These are phyloP conservation scores for Aspergillus tamarii DNA, from an alignment of 2,329 filamentous ascomycete species.

Conservation along the genomic window DNA sequence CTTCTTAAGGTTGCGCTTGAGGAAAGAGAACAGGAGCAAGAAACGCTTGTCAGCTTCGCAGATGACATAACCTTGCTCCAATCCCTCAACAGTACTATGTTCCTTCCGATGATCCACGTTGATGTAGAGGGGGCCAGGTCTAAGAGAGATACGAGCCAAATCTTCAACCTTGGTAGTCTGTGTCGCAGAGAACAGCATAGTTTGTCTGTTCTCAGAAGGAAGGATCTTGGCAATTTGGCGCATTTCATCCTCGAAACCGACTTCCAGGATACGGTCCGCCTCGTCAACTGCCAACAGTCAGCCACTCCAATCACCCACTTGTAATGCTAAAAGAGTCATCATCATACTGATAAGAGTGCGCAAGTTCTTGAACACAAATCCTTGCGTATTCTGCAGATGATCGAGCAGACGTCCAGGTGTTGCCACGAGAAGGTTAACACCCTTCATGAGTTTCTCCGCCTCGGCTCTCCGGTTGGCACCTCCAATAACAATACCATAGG, in stretches of 20 bases:
- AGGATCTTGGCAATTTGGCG: slow-evolving; percentile 93
- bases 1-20: slow-evolving; percentile 90
- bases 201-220: slow-evolving; percentile 83
- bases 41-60: slow-evolving; percentile 95
- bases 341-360: slow-evolving; percentile 73
- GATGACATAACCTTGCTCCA: slow-evolving; percentile 94
- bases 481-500: slow-evolving; percentile 93
- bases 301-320: neutral
- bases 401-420: slow-evolving; percentile 92
- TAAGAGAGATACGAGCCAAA: slow-evolving; percentile 87
- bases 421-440: slow-evolving; percentile 91
- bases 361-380: slow-evolving; percentile 89
- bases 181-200: slow-evolving; percentile 97
- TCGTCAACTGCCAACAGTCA: slow-evolving; percentile 62
- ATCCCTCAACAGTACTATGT: slow-evolving; percentile 86
- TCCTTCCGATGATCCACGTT: slow-evolving; percentile 92
- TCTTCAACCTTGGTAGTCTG: slow-evolving; percentile 99
- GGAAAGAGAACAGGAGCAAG: slow-evolving; percentile 88
- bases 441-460: slow-evolving; percentile 90
- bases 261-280: slow-evolving; percentile 93
- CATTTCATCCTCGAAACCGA: slow-evolving; percentile 99
- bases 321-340: neutral
- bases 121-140: slow-evolving; percentile 90
- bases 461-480: slow-evolving; percentile 90
- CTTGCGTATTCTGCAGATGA: slow-evolving; percentile 88